These are phyloP conservation scores for Hypoxylon lenormandii DNA, from an alignment of 495 filamentous ascomycete genomes.

Conservation along the genomic window DNA sequence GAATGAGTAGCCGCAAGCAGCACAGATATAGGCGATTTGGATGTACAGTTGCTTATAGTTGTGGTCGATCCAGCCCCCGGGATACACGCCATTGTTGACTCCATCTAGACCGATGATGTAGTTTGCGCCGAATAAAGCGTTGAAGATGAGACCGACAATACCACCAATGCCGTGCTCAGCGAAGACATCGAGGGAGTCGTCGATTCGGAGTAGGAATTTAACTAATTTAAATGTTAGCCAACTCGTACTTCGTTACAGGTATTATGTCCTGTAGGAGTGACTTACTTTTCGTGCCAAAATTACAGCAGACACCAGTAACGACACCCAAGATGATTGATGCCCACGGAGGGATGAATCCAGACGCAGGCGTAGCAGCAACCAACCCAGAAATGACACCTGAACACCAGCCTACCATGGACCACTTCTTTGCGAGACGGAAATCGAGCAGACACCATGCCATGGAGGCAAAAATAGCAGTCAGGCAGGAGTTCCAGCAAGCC, in stretches of 20 bases:
- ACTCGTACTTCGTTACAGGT: conserved; percentile 25
- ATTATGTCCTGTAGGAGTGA: not conserved
- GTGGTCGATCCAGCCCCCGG: conserved; percentile 87
- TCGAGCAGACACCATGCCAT: conserved; percentile 94
- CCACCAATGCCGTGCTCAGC: conserved; percentile 97
- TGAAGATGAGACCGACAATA: conserved; percentile 91
- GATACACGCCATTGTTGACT: conserved; percentile 78
- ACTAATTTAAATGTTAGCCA: conserved; percentile 64
- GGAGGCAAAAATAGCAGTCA: conserved; percentile 88
- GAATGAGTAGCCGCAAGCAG: conserved; percentile 80
- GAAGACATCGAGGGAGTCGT: conserved; percentile 97
- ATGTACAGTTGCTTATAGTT: conserved; percentile 91
- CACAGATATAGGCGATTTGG: conserved; percentile 89
- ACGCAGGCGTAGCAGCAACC: conserved; percentile 88
- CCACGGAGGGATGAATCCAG: conserved; percentile 90
- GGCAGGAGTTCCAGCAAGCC: conserved; percentile 97
- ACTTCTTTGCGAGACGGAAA: conserved; percentile 93
- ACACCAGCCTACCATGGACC: conserved; percentile 99
- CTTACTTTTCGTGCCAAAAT: conserved; percentile 86
- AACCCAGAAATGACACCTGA: conserved; percentile 91
- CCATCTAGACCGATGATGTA: conserved; percentile 95
- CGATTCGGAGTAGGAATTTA: conserved; percentile 94
- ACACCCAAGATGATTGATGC: conserved; percentile 87
- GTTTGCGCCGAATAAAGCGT: conserved; percentile 86
- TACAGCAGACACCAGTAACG: conserved; percentile 86